These are phyloP conservation scores for Exutisphaerella laricina DNA, from an alignment of 2,329 filamentous ascomycete genomes.

Conservation along the genomic window DNA sequence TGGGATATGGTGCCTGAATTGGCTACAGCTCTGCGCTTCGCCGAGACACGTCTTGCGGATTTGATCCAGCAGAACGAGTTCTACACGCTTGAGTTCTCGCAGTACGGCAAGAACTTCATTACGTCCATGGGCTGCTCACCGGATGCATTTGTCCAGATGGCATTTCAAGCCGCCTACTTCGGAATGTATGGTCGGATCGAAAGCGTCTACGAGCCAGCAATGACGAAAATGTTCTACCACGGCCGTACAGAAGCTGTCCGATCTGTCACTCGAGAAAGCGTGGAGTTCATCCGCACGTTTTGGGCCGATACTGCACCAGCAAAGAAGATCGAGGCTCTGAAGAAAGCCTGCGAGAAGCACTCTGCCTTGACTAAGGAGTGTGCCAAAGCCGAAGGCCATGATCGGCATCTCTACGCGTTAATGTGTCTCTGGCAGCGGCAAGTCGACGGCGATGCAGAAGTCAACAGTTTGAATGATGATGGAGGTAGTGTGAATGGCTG, in stretches of 20 bases:
- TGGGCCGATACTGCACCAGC: conserved; percentile 85
- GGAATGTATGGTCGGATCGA: conserved; percentile 90
- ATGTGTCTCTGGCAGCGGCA: conserved; percentile 92
- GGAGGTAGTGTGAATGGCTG: conserved; percentile 60
- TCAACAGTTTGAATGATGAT: conserved; percentile 13
- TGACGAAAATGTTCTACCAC: conserved; percentile 93
- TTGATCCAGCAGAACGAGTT: conserved; percentile 97
- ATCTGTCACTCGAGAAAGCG: conserved; percentile 72
- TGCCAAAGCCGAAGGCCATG: conserved; percentile 83
- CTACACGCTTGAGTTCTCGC: conserved; percentile 77
- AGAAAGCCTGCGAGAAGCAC: conserved; percentile 78
- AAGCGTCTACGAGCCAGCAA: conserved; percentile 94
- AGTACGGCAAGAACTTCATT: conserved; percentile 96
- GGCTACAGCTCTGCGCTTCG: conserved; percentile 84
- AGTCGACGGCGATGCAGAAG: conserved; percentile 64
- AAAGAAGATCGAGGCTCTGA: conserved; percentile 78
- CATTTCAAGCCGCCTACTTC: conserved; percentile 96
- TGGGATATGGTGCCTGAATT: conserved; percentile 97
- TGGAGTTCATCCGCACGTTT: conserved; percentile 88
- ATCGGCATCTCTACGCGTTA: conserved; percentile 87
- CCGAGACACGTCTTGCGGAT: conserved; percentile 88
- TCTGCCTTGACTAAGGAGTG: conserved; percentile 74
- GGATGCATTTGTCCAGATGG: conserved; percentile 98
- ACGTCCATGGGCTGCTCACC: conserved; percentile 94
- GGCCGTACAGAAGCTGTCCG: conserved; percentile 92